A percentile compares a stretch with the other conserved stretches of the same genome.
Conservation (phyloP, 441 rosid species). For the Corymbia calophylla region DNA sequence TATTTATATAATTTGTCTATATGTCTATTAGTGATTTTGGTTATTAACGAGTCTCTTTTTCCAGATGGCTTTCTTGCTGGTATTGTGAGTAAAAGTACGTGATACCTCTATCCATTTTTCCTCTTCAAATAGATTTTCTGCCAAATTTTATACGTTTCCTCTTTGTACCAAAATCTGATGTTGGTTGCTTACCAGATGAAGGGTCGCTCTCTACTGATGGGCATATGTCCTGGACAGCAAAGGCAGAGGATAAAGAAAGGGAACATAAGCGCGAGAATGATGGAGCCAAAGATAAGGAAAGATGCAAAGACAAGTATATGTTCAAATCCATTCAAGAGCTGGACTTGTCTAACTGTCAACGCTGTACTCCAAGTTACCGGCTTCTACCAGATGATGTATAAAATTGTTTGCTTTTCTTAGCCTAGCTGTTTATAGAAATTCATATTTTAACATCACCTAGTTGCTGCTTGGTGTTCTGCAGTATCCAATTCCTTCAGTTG, state of each 20-base stretch:
- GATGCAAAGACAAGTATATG: conserved; percentile 69
- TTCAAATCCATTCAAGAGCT: conserved; percentile 92
- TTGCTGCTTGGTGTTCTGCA: conserved; percentile 27
- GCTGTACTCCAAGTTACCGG: conserved; percentile 97
- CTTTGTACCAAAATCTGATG: background rate
- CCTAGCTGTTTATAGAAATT: background rate
- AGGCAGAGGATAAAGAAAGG: conserved; percentile 61
- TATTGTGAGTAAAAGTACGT: conserved; percentile 87
- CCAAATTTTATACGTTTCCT: background rate
- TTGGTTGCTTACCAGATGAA: background rate
- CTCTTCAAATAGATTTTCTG: background rate
- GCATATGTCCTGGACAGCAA: conserved; percentile 49
- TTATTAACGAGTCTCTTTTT: background rate
- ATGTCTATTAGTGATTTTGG: background rate
- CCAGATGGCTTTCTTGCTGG: conserved; percentile 93
- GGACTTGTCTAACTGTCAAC: conserved; percentile 95
- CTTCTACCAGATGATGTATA: conserved; percentile 90
- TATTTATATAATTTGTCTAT: background rate
- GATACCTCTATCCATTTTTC: background rate
- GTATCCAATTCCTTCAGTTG: conserved; percentile 84
- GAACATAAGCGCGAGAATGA: conserved; percentile 57
- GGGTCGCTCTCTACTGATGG: conserved; percentile 28
- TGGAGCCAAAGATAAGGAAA: conserved; percentile 68
- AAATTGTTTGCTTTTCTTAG: background rate
- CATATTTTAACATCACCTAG: conserved; percentile 3